These are phyloP conservation scores for Boletus patriciae DNA, from an alignment of 768 basidiomycete genomes.

Conservation along the genomic window DNA sequence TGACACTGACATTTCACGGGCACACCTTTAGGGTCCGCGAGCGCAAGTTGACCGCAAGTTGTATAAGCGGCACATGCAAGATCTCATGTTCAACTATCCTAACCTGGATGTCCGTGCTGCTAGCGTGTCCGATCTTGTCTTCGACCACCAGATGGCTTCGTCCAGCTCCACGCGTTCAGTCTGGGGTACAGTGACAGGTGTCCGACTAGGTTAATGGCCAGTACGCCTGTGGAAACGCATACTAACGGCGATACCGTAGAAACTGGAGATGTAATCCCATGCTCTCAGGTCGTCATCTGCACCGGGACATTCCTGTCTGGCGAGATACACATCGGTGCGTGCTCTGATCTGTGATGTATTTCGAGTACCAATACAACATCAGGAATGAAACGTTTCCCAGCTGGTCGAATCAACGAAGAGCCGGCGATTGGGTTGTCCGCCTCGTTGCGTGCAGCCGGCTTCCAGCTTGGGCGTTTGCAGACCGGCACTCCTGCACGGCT, in stretches of 20 bases:
- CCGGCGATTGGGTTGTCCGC: slow-evolving; percentile 74
- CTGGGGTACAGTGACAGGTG: slow-evolving; percentile 62
- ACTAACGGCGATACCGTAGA: slow-evolving; percentile 43
- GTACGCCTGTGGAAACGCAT: background rate
- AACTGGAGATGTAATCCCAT: slow-evolving; percentile 69
- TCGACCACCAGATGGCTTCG: slow-evolving; percentile 45
- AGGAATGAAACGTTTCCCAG: slow-evolving; percentile 75
- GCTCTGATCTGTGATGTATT: background rate
- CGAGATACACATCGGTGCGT: slow-evolving; percentile 83
- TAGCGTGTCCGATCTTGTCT: slow-evolving; percentile 76
- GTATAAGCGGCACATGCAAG: slow-evolving; percentile 84
- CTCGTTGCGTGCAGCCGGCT: slow-evolving; percentile 72
- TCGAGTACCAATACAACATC: background rate
- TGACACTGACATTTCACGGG: background rate
- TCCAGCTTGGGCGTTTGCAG: slow-evolving; percentile 80
- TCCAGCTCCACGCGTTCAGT: slow-evolving; percentile 25
- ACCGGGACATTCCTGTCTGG: slow-evolving; percentile 92
- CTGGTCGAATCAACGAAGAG: slow-evolving; percentile 71
- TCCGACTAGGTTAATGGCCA: slow-evolving; percentile 55
- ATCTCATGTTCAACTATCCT: slow-evolving; percentile 59
- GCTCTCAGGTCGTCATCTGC: slow-evolving; percentile 82
- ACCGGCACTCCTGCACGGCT: slow-evolving; percentile 86
- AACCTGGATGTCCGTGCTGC: slow-evolving; percentile 69
- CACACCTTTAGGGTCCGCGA: slow-evolving; percentile 66
- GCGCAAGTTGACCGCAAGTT: slow-evolving; percentile 86